A percentile compares a stretch with the other conserved stretches of the same genome.
These are phyloP conservation scores for Metschnikowia aberdeeniae DNA, from an alignment of 805 yeast species.

Conservation along the genomic window DNA sequence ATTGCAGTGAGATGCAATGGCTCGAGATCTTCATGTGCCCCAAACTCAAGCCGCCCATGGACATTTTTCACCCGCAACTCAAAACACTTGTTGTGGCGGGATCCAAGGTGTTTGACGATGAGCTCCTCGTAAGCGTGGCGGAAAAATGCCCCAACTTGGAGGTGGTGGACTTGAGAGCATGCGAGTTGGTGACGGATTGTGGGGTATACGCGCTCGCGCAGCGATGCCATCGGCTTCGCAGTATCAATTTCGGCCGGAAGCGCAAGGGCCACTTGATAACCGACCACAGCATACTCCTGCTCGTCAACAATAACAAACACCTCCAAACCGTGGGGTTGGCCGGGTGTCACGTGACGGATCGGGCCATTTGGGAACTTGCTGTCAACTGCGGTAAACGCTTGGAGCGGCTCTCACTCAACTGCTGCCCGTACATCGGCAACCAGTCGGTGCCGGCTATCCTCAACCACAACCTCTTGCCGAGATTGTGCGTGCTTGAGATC, in stretches of 20 bases:
- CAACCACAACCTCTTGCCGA: constrained; percentile 29
- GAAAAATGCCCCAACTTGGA: constrained; percentile 54
- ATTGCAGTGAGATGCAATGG: constrained; percentile 55
- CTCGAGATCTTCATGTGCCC: constrained; percentile 86
- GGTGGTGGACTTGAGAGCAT: constrained; percentile 75
- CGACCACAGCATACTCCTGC: constrained; percentile 58
- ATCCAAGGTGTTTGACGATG: constrained; percentile 57
- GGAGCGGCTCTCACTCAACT: constrained; percentile 69
- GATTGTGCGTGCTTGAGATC: constrained; percentile 71
- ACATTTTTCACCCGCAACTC: constrained; percentile 26
- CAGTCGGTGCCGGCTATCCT: constrained; percentile 51
- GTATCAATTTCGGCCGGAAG: constrained; percentile 80
- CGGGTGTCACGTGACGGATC: constrained; percentile 78
- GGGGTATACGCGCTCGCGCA: constrained; percentile 68
- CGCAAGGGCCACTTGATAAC: constrained; percentile 63
- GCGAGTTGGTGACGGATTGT: constrained; percentile 70
- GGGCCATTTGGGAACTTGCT: constrained; percentile 77
- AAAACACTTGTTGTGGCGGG: constrained; percentile 66
- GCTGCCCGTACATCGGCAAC: constrained; percentile 59
- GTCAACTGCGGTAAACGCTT: constrained; percentile 44
- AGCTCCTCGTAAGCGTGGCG: constrained; percentile 49
- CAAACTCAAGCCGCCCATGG: constrained; percentile 48
- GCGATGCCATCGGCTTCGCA: constrained; percentile 51
- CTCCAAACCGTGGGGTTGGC: constrained; percentile 79
- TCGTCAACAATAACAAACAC: constrained; percentile 50